These are phyloP conservation scores for Eimeria tenella DNA, from an alignment of 169 alveolate genomes.

Conservation along the genomic window DNA sequence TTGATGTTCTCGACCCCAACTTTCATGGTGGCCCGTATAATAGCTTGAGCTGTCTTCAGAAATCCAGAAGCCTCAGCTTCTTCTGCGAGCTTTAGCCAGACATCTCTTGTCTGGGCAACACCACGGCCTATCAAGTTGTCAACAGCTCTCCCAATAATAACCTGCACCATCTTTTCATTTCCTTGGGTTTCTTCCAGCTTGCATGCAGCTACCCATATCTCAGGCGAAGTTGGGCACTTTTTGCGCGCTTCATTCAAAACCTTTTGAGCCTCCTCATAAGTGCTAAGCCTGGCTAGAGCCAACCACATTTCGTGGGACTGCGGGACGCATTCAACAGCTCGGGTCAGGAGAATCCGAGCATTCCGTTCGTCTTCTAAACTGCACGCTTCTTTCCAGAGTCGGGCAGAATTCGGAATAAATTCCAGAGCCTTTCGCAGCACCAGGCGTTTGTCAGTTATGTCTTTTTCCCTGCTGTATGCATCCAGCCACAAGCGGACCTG, in stretches of 20 bases:
- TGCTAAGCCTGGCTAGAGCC: conserved; percentile 97
- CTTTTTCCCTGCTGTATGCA: conserved; percentile 95
- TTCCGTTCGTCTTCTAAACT: conserved; percentile 95
- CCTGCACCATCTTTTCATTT: conserved; percentile 83
- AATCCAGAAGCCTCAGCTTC: conserved; percentile 86
- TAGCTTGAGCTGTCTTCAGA: conserved; percentile 84
- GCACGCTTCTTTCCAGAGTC: conserved; percentile 98
- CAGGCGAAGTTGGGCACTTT: conserved; percentile 96
- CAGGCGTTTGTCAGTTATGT: conserved; percentile 90
- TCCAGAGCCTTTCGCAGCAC: conserved; percentile 97
- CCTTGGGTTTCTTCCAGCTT: conserved; percentile 96
- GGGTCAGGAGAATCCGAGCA: conserved; percentile 95
- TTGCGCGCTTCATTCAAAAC: conserved; percentile 98
- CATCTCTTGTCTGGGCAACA: conserved; percentile 84
- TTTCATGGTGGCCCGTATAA: conserved; percentile 80
- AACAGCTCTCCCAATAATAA: conserved; percentile 82
- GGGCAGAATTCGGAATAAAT: conserved; percentile 97
- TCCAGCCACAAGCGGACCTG: conserved; percentile 96
- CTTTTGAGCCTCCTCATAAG: conserved; percentile 97
- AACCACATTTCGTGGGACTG: conserved; percentile 98
- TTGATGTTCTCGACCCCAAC: conserved; percentile 80
- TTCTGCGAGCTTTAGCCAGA: conserved; percentile 84
- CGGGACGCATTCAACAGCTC: conserved; percentile 99
- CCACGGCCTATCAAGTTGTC: conserved; percentile 83
- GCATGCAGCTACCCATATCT: conserved; percentile 98